phyloP scores from a whole-genome alignment of 495 filamentous ascomycete genomes.

The Hyaloscypha hepaticicola region DNA sequence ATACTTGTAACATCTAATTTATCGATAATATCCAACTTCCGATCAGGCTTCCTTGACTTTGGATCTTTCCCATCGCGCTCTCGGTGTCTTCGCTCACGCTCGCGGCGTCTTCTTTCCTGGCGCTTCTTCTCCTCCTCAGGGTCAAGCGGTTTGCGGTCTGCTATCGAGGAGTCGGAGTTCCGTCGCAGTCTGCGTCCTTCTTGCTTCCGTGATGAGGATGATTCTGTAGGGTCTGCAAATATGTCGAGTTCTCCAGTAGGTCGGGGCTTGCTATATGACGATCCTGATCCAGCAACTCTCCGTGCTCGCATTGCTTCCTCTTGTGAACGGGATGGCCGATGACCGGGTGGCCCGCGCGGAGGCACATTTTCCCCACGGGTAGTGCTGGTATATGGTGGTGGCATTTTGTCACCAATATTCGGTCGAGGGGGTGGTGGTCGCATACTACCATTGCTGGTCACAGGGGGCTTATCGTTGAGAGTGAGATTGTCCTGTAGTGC shows the following conservation, averaged over 20 bases:
- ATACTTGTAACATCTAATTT: slow-evolving; percentile 97
- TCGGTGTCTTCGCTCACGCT: slow-evolving; percentile 69
- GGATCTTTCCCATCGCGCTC: slow-evolving; percentile 55
- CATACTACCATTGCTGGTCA: slow-evolving; percentile 15
- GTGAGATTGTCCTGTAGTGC: slow-evolving; percentile 48
- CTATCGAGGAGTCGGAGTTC: slow-evolving; percentile 92
- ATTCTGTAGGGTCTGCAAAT: slow-evolving; percentile 54
- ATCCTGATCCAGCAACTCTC: slow-evolving; percentile 34
- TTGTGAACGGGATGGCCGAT: slow-evolving; percentile 59
- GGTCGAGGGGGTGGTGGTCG: slow-evolving; percentile 43
- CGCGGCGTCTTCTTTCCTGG: slow-evolving; percentile 68
- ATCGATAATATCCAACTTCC: slow-evolving; percentile 89
- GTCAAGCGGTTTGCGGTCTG: slow-evolving; percentile 62
- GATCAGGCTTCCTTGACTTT: slow-evolving; percentile 53
- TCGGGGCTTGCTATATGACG: slow-evolving; percentile 29
- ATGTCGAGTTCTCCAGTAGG: slow-evolving; percentile 51
- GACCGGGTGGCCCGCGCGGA: slow-evolving; percentile 47
- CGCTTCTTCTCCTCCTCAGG: slow-evolving; percentile 75
- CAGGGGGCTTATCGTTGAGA: slow-evolving; percentile 41
- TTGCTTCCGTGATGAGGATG: slow-evolving; percentile 37
- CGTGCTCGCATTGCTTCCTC: slow-evolving; percentile 56
- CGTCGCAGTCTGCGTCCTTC: slow-evolving; percentile 64
- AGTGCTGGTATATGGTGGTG: slow-evolving; percentile 33
- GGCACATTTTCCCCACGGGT: slow-evolving; percentile 48
- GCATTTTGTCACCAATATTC: slow-evolving; percentile 39